These are phyloP conservation scores for Schwanniomyces pseudopolymorphus DNA, from an alignment of 805 yeast genomes.

Conservation along the genomic window DNA sequence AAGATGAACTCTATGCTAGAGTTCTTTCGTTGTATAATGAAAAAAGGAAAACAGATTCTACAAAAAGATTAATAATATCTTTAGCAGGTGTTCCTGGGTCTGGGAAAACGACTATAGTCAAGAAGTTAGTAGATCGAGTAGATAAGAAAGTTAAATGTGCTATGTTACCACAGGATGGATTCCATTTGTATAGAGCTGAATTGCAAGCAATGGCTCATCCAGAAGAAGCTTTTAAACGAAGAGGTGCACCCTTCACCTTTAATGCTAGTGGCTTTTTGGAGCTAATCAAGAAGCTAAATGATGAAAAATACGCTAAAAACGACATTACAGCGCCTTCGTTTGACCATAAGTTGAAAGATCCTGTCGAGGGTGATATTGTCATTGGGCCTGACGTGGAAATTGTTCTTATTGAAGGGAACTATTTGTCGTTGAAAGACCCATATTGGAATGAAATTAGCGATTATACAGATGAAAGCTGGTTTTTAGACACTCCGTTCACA, in stretches of 20 bases:
- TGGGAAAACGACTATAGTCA: constrained; percentile 74
- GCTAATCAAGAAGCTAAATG: constrained; percentile 17
- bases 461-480: constrained; percentile 47
- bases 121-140: constrained; percentile 33
- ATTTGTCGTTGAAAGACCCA: constrained; percentile 56
- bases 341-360: constrained; percentile 74
- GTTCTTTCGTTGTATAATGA: constrained; percentile 4
- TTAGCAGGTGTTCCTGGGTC: constrained; percentile 83
- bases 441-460: constrained; percentile 56
- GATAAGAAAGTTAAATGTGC: constrained; percentile 14
- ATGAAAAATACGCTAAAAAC: constrained; percentile 17
- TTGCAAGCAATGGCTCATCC: constrained; percentile 49
- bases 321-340: constrained; percentile 63
- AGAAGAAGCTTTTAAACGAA: constrained; percentile 53
- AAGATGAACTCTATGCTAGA: constrained; percentile 9
- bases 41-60: background rate
- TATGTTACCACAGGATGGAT: constrained; percentile 42
- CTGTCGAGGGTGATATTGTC: constrained; percentile 51
- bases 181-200: constrained; percentile 32
- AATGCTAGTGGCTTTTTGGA: constrained; percentile 48
- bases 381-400: constrained; percentile 50
- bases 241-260: constrained; percentile 89
- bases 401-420: constrained; percentile 74
- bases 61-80: constrained; percentile 50
- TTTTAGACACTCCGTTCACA: constrained; percentile 46